Evolutionary conservation across 768 basidiomycete genomes (phyloP), one percentile per base, ranked within the genome.

Genomic region (Psilocybe cubensis): DNA sequence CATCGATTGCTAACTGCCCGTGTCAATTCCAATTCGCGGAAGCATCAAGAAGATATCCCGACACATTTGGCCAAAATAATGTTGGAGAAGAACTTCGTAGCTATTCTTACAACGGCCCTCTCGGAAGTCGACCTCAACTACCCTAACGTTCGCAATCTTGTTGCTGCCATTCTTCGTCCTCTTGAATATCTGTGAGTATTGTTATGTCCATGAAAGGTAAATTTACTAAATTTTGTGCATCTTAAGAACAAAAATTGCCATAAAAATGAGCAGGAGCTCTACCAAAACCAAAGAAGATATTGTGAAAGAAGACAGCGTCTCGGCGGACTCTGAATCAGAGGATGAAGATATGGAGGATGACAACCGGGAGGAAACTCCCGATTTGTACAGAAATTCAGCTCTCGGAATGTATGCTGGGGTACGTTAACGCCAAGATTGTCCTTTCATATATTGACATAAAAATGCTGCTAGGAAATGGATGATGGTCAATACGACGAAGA

Each of bases 11-110:
- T 99, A 54, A 91, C 88, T 1, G 88, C 91, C 21, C 85, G 89
- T 25, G 86, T 89, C 71, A 88, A 83, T 57, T 76, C 76, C 5
- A 70, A 75, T 31, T 81, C 84, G 52, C 77, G 68, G 31, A 72
- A 86, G 43, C 76, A 79, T 38, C 79, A 82, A 55, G 86, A 86
- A 44, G 96, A 94, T 48, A 82, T 82, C n/a, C 89, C 89, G 3
- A 89, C 95, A 7, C 96, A 97, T 59, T 83, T 98, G 51, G 94
- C 96, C 20, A 98, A 98, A 76, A 83, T 96, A 60, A 99, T 99
- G 97, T 75, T 99, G 49, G 97, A 99, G 79, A 98, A 98, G 78
- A 92, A 92, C 68, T 96, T 93, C 61, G 97, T 98, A 14, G 83
- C 90, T 3, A 87, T 89, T 1, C 76, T 99, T 31, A 98, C 97